Base-by-base conservation (phyloP, 331 rosid genomes). In the Saraca asoca region DNA sequence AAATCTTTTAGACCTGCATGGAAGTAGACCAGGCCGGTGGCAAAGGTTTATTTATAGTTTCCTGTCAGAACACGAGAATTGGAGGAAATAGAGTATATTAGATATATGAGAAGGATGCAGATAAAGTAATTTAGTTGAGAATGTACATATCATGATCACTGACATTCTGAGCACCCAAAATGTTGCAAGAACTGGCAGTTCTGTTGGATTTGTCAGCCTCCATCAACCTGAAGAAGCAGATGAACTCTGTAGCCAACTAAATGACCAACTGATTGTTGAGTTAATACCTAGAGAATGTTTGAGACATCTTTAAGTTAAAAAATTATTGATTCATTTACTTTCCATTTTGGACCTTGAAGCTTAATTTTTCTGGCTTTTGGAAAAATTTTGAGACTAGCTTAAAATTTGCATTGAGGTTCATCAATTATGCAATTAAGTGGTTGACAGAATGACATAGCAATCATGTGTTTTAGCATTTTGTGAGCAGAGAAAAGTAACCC, bases 1-100 rank as follows among this genome's bases (percentile, higher is more conserved):
- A 57, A 16, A 38, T 61, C 16, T 50, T 38, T 66, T 24, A 64
- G n/a, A 81, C 84, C 86, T 76, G 80, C 59, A 58, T 59, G 56
- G 68, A 20, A 64, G 72, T 16, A 55, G 76, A 4, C 80, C 83
- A 71, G 59, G 14, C 61, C 13, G 63, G 55, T 56, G 17, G 34
- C 54, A 62, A 45, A 52, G 60, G 62, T 11, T 55, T 45, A 60
- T 51, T 68, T 33, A 33, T 44, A 54, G 64, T 51, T 70, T 66
- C 82, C 82, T 72, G 74, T 48, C 42, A 38, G 18, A 18, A 37
- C 35, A 9, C 3, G 45, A 42, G 24, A 69, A 62, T 13, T 24
- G 8, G 34, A 55, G 56, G 19, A 14, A 33, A 63, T 33, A 16
- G 60, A 71, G 60, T 15, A 61, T 62, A 53, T 62, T 29, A 68